Evolutionary conservation across 352 stramenopile genomes (phyloP).

Genomic region (Globisporangium cylindrosporum): DNA sequence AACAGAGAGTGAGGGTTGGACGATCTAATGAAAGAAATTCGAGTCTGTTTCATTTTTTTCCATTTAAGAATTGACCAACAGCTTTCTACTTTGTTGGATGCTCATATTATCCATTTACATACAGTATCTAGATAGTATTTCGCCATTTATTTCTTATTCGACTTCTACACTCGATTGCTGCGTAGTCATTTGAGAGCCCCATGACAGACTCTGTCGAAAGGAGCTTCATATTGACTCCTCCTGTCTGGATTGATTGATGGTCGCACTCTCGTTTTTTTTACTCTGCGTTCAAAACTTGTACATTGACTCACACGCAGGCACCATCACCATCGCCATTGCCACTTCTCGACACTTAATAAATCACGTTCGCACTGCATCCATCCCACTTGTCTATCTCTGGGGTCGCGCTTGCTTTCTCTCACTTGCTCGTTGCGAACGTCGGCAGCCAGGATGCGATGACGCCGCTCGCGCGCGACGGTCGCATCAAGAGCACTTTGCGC

Average conservation of each 20-base stretch:
- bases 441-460: conserved; percentile 37
- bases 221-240: not conserved
- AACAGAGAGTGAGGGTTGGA: not conserved
- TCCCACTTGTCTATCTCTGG: not conserved
- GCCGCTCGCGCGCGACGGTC: conserved; percentile 15
- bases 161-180: not conserved
- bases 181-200: not conserved
- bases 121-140: not conserved
- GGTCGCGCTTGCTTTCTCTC: not conserved
- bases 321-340: not conserved
- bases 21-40: not conserved
- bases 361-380: not conserved
- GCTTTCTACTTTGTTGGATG: not conserved
- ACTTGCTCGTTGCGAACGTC: conserved; percentile 1
- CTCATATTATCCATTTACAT: conserved; percentile 9
- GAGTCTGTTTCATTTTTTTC: conserved; percentile 9
- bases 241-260: not conserved
- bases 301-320: not conserved
- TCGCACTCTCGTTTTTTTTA: too few species aligned
- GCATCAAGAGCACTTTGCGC: conserved; percentile 20
- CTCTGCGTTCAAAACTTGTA: not conserved
- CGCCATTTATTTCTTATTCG: conserved; percentile 7
- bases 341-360: not conserved
- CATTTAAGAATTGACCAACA: not conserved
- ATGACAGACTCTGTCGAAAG: not conserved